phyloP scores from a whole-genome alignment of 2,329 filamentous ascomycete genomes.

The Colletotrichum sansevieriae region DNA sequence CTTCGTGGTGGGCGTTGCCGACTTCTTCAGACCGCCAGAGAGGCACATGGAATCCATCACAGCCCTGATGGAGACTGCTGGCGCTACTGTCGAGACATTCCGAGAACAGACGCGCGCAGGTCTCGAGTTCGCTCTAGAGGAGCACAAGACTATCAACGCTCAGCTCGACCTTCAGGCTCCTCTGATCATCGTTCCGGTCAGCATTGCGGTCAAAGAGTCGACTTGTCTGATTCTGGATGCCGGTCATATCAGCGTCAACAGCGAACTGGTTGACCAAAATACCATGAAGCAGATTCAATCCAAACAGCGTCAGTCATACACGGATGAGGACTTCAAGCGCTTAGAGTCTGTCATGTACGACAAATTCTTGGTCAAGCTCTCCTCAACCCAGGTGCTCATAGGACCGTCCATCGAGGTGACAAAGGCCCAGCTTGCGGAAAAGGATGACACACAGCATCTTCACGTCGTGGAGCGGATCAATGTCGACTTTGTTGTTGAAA shows the following conservation, averaged over 20 bases:
- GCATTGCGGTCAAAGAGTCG: slow-evolving; percentile 82
- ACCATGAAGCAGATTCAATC: slow-evolving; percentile 90
- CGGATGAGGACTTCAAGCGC: slow-evolving; percentile 87
- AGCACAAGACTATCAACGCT: slow-evolving; percentile 98
- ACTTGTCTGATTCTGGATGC: slow-evolving; percentile 96
- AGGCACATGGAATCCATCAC: slow-evolving; percentile 98
- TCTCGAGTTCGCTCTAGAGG: slow-evolving; percentile 94
- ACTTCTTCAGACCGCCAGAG: slow-evolving; percentile 97
- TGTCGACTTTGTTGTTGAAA: slow-evolving; percentile 95
- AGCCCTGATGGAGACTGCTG: slow-evolving; percentile 94
- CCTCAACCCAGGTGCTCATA: slow-evolving; percentile 95
- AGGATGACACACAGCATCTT: slow-evolving; percentile 76
- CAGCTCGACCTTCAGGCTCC: slow-evolving; percentile 96
- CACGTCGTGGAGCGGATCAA: slow-evolving; percentile 98
- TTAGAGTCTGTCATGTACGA: slow-evolving; percentile 98
- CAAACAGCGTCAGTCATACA: slow-evolving; percentile 90
- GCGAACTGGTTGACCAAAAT: slow-evolving; percentile 92
- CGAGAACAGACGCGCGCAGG: slow-evolving; percentile 96
- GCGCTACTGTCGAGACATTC: slow-evolving; percentile 94
- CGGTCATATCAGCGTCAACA: slow-evolving; percentile 94
- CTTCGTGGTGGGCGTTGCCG: slow-evolving; percentile 89
- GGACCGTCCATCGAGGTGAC: slow-evolving; percentile 93
- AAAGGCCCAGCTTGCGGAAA: slow-evolving; percentile 80
- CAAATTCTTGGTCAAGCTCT: slow-evolving; percentile 91
- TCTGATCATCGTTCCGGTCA: slow-evolving; percentile 95